Conservation (phyloP, 768 basidiomycete species). For the Lentinula edodes region DNA sequence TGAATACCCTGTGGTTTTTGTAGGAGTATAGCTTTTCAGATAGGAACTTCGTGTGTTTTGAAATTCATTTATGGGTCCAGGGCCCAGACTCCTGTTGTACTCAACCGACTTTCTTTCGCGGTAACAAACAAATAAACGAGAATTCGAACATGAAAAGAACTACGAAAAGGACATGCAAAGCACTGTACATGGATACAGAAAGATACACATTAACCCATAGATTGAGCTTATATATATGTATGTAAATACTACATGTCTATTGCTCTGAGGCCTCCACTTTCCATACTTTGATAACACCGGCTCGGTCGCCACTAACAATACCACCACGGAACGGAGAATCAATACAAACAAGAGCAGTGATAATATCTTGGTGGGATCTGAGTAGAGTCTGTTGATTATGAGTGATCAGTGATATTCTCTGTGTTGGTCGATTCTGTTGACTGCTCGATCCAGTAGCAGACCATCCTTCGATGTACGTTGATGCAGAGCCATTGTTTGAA, state of each 20-base stretch:
- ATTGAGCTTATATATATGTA: too few relatives aligned
- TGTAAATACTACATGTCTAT: neutral
- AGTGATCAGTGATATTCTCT: conserved; percentile 72
- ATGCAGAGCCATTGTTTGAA: conserved; percentile 36
- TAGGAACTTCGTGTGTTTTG: too few relatives aligned
- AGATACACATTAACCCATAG: neutral
- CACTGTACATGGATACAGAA: neutral
- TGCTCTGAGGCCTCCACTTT: conserved; percentile 44
- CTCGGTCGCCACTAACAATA: conserved; percentile 85
- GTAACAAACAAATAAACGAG: too few relatives aligned
- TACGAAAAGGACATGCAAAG: too few relatives aligned
- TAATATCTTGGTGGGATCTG: conserved; percentile 84
- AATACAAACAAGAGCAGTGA: conserved; percentile 80
- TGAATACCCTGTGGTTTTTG: neutral
- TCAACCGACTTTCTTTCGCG: too few relatives aligned
- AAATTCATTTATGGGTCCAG: too few relatives aligned
- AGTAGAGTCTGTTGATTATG: conserved; percentile 82
- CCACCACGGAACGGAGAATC: conserved; percentile 93
- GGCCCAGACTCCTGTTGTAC: too few relatives aligned
- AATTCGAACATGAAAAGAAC: too few relatives aligned
- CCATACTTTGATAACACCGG: conserved; percentile 91
- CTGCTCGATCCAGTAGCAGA: conserved; percentile 32
- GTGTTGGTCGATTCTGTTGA: conserved; percentile 62
- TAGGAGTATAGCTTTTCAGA: too few relatives aligned
- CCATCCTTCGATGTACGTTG: conserved; percentile 64